phyloP scores from a whole-genome alignment of 805 yeast genomes.

The Wickerhamiella kurtzmanii region DNA sequence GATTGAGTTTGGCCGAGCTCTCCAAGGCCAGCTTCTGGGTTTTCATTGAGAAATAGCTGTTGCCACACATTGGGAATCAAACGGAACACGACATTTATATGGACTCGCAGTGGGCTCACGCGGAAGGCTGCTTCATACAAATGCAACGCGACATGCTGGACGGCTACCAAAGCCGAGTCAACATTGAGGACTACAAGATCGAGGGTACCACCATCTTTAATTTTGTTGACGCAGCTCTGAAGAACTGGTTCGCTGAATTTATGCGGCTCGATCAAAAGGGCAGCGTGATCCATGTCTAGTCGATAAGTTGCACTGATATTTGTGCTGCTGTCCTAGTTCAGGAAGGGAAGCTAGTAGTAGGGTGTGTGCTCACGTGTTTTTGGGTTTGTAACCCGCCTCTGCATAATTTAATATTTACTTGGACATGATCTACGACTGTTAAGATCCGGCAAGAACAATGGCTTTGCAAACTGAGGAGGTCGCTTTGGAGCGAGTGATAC shows the following conservation, averaged over 20 bases:
- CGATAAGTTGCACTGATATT: too few relatives aligned
- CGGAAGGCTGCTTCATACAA: neutral
- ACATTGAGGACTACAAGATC: conserved; percentile 9
- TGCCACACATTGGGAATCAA: neutral
- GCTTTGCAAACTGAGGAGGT: neutral
- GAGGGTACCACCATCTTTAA: conserved; percentile 8
- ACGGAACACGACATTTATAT: neutral
- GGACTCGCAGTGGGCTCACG: neutral
- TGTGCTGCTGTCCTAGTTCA: too few relatives aligned
- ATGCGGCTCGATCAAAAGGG: conserved; percentile 4
- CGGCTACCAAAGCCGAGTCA: neutral
- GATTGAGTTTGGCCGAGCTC: neutral
- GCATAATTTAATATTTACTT: too few relatives aligned
- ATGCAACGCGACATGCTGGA: neutral
- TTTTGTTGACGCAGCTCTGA: neutral
- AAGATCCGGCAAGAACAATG: too few relatives aligned
- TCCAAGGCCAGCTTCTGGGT: neutral
- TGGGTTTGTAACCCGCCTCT: too few relatives aligned
- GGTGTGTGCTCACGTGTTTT: neutral
- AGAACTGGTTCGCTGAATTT: conserved; percentile 4
- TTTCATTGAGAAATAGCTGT: neutral
- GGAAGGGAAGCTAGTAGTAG: too few relatives aligned
- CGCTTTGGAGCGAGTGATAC: neutral
- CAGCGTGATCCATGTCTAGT: neutral
- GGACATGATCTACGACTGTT: too few relatives aligned